Evolutionary conservation across 257 asterid species (phyloP), one percentile per base, ranked within the genome.

Genomic region (Solanum okadae): DNA sequence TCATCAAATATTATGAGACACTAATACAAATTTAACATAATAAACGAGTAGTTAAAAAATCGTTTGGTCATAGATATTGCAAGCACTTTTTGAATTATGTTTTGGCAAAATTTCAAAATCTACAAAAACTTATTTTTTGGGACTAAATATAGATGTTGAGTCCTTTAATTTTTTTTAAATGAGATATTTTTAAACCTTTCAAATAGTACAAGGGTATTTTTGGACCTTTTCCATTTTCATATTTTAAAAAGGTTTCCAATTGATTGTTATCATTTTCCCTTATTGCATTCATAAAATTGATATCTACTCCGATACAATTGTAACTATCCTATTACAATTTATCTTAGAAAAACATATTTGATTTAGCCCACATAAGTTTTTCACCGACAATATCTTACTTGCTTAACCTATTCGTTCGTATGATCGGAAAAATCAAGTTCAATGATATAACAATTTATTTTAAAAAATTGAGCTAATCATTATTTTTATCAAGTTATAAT

Each of bases 21-120:
- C 9, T 7, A 68, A 70, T 31, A 70, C 6, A 31, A 31, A 31
- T 20, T 20, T 56, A 56, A 1, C 4, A 20, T 56, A 56, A 7
- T 56, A 56, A 6, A 56, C 11, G 3, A 20, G 1, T 56, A 18
- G n/a, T 56, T 56, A 56, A 20, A 56, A 20, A 18, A 0, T 20
- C 4, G 1, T 56, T 1, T 20, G 67, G 67, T 20, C 4, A 56
- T 7, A 56, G 1, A 7, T 56, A 56, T 59, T 59, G 67, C 25
- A 0, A 59, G 25, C 0, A 59, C 67, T 20, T 20, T 52, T 59
- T 8, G 1, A 20, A 20, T 20, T 59, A 0, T 59, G 5, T 20
- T 59, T 59, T 59, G 67, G 67, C 25, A 56, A 56, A 14, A 15
- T 49, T 49, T 52, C 61, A 52, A 52, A 52, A 16, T 52, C 23